A percentile compares a stretch with the other conserved stretches of the same genome.
phyloP scores from a whole-genome alignment of 164 flowering plant genomes.

The Euptelea pleiosperma region DNA sequence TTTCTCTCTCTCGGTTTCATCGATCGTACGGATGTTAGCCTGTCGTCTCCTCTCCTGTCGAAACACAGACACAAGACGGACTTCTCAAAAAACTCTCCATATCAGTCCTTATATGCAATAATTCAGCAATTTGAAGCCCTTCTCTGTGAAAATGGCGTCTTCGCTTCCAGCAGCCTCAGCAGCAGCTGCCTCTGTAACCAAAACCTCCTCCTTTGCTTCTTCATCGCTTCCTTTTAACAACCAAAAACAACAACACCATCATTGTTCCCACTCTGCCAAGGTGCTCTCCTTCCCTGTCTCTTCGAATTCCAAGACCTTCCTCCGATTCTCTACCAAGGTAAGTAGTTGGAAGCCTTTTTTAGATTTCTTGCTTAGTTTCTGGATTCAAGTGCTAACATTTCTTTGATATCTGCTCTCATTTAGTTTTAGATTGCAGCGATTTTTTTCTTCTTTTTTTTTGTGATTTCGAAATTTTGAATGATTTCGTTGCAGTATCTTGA shows the following conservation, averaged over 20 bases:
- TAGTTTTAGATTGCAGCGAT: too few species aligned
- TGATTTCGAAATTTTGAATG: too few species aligned
- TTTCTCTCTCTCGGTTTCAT: constrained; percentile 19
- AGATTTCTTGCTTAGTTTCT: too few species aligned
- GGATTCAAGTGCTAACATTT: too few species aligned
- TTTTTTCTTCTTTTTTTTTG: too few species aligned
- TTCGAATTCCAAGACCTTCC: constrained; percentile 30
- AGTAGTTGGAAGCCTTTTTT: too few species aligned
- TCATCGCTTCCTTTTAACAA: too few species aligned
- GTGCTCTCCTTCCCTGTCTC: constrained; percentile 33
- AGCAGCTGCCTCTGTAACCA: constrained; percentile 22
- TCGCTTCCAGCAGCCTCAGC: constrained; percentile 33
- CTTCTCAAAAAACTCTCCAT: constrained; percentile 4
- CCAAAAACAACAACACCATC: too few species aligned
- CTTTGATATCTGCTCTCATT: too few species aligned
- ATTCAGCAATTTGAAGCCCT: too few species aligned
- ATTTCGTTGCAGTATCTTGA: too few species aligned
- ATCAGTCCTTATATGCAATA: background rate
- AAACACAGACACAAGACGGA: constrained; percentile 6
- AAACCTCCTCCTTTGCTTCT: constrained; percentile 13
- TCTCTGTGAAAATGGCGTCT: constrained; percentile 14
- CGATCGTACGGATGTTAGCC: constrained; percentile 7
- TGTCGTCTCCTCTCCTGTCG: background rate
- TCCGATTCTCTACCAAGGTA: constrained; percentile 38
- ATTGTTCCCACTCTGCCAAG: constrained; percentile 14